Base-by-base conservation (phyloP, 2,329 filamentous ascomycete genomes). In the Claviceps sp. region DNA sequence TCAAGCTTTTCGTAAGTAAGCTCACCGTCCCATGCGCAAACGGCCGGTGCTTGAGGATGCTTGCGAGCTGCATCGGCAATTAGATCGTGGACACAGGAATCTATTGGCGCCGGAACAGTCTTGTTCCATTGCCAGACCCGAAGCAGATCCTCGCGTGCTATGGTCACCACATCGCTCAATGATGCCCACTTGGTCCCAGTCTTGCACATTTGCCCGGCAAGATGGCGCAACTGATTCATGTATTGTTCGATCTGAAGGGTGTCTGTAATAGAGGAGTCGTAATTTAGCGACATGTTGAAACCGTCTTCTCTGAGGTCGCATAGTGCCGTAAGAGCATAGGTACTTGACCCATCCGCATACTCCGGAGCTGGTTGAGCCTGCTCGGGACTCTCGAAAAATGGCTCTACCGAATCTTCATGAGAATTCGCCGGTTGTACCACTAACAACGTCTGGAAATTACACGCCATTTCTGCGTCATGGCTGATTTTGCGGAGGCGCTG, bases 21-120 rank as follows among this genome's bases (percentile, higher is more conserved):
- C 51, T 60, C 59, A 37, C 74, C 73, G 54, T 77, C 74, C 72
- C 72, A 76, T 0, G 74, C 74, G 51, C 71, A 61, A 18, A 77
- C 66, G 26, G 74, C 74, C 5, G 66, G 56, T 22, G 65, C 63
- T n/a, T 65, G 57, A 1, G 73, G 72, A 3, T 67, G 63, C 24
- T 57, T 54, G 11, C 54, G 56, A 13, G 68, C 68, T 49, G 66
- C 66, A 13, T 69, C 64, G 8, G 65, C 62, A 51, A 77, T 68
- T 51, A 75, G 59, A 43, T 75, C 70, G 55, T 77, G 74, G 64
- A 75, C 72, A 55, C 70, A 73, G 45, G 59, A 62, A 18, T 67
- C 58, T 22, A 75, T 59, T 2, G 65, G 65, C 0, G 67, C 63
- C 1, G 72, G 70, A 2, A 75, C 59, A 1, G 62, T 59, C 20